Conservation (phyloP, 495 filamentous ascomycete genomes). For the Aeminium ludgeri region DNA sequence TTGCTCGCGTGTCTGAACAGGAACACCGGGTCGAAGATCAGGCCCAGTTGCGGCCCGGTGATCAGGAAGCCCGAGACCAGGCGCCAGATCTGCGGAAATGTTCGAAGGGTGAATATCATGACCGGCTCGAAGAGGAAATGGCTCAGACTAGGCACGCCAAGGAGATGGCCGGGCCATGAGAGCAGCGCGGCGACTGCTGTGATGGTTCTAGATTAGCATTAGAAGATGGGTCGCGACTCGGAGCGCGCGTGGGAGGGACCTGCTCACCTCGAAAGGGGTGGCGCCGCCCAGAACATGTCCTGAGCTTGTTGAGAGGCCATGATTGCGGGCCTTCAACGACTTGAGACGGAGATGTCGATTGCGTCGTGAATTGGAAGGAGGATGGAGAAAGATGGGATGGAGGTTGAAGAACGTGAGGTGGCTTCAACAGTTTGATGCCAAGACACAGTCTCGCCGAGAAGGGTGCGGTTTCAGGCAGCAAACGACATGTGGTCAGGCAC, state of each 20-base stretch:
- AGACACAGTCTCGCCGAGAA: too few species aligned
- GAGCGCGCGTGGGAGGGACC: not conserved
- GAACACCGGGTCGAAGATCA: conserved; percentile 74
- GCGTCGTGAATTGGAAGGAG: too few species aligned
- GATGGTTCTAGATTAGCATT: conserved; percentile 46
- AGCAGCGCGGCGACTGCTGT: conserved; percentile 45
- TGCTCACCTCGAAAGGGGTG: conserved; percentile 52
- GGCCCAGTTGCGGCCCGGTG: conserved; percentile 41
- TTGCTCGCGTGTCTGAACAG: conserved; percentile 48
- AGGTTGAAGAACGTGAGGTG: too few species aligned
- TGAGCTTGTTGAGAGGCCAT: too few species aligned
- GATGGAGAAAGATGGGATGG: too few species aligned
- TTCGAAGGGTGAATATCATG: conserved; percentile 27
- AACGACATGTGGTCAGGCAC: too few species aligned
- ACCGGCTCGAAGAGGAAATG: conserved; percentile 48
- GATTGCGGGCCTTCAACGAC: too few species aligned
- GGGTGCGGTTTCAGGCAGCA: too few species aligned
- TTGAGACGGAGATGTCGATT: too few species aligned
- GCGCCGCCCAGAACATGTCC: conserved; percentile 55
- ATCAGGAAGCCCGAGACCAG: conserved; percentile 56
- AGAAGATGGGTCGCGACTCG: conserved; percentile 20
- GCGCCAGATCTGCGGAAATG: conserved; percentile 51
- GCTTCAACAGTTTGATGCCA: too few species aligned
- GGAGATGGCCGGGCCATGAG: conserved; percentile 30
- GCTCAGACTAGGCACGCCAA: conserved; percentile 36